Conservation (phyloP, 805 yeast species). For the Candida verbasci region DNA sequence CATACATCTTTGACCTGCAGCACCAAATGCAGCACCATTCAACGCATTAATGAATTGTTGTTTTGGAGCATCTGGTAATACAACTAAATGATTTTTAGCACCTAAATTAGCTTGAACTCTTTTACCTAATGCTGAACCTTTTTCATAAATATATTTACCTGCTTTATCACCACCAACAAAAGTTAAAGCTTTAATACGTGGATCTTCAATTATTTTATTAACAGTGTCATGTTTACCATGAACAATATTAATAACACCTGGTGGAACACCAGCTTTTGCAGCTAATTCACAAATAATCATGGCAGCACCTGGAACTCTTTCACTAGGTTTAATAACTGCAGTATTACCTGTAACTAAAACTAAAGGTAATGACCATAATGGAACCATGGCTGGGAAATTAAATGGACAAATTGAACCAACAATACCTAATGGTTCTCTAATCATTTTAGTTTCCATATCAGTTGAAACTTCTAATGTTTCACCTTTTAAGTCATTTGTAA, state of each 20-base stretch:
- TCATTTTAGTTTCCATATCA: constrained; percentile 77
- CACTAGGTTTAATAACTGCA: constrained; percentile 57
- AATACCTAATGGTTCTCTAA: constrained; percentile 70
- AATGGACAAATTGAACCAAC: constrained; percentile 76
- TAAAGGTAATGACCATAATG: constrained; percentile 63
- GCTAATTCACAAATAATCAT: constrained; percentile 69
- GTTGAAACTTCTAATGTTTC: constrained; percentile 60
- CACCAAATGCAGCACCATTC: constrained; percentile 76
- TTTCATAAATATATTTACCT: constrained; percentile 66
- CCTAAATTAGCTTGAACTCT: constrained; percentile 76
- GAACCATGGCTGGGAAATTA: constrained; percentile 84
- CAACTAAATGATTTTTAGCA: constrained; percentile 73
- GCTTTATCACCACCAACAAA: constrained; percentile 80
- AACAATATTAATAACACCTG: constrained; percentile 66
- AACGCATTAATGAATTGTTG: constrained; percentile 59
- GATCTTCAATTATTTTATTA: constrained; percentile 64
- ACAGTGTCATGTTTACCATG: constrained; percentile 75
- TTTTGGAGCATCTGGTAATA: constrained; percentile 70
- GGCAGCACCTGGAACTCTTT: constrained; percentile 80
- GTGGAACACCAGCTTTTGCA: constrained; percentile 70
- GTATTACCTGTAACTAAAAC: constrained; percentile 70
- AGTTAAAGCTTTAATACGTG: constrained; percentile 70
- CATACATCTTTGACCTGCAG: constrained; percentile 84
- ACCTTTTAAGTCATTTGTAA: constrained; percentile 63
- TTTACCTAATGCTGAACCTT: constrained; percentile 65